Evolutionary conservation across 768 basidiomycete species (phyloP).

Genomic region (Mycena rebaudengoi): DNA sequence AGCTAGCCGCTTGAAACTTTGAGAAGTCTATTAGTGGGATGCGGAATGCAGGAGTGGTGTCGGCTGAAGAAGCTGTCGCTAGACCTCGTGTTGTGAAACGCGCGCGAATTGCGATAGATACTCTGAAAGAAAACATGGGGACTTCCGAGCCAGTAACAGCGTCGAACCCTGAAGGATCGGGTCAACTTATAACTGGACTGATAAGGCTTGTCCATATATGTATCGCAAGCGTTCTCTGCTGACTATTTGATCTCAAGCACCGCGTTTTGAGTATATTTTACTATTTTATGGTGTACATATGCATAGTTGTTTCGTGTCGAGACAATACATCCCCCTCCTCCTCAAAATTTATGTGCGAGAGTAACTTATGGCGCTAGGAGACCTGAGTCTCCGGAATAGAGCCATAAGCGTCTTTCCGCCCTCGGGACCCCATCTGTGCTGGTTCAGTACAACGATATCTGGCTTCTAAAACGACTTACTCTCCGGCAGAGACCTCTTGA

Average conservation of each 20-base stretch:
- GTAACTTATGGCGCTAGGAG: slow-evolving; percentile 50
- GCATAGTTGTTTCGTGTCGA: too few relatives aligned
- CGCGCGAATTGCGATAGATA: slow-evolving; percentile 31
- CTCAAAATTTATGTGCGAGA: slow-evolving; percentile 15
- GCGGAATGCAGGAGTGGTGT: slow-evolving; percentile 47
- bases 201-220: neutral
- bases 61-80: slow-evolving; percentile 36
- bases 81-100: slow-evolving; percentile 34
- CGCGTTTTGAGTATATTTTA: too few relatives aligned
- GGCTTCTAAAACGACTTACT: slow-evolving; percentile 62
- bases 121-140: slow-evolving; percentile 37
- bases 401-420: slow-evolving; percentile 75
- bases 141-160: neutral
- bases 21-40: slow-evolving; percentile 86
- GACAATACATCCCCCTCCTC: too few relatives aligned
- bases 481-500: slow-evolving; percentile 76
- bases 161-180: neutral
- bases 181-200: neutral
- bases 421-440: slow-evolving; percentile 70
- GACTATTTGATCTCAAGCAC: too few relatives aligned
- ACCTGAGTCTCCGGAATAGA: slow-evolving; percentile 72
- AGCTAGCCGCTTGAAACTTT: slow-evolving; percentile 65
- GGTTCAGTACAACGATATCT: neutral
- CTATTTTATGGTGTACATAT: too few relatives aligned
- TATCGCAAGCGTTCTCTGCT: too few relatives aligned